Evolutionary conservation across 208 protist genomes (phyloP).

Genomic region (Leishmania braziliensis): DNA sequence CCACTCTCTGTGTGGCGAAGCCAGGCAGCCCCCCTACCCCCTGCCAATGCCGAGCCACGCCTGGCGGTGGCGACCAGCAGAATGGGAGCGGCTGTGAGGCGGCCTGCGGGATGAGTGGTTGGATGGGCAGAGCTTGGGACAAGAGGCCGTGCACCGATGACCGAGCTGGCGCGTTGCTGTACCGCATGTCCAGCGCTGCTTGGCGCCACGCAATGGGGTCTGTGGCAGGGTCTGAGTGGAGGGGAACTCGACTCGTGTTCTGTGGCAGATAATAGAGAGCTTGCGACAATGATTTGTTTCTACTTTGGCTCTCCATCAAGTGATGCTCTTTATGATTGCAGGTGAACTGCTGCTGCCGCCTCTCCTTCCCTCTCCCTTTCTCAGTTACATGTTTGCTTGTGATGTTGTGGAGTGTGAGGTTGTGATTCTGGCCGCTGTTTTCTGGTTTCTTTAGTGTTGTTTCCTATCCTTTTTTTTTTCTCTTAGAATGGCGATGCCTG

Average conservation of each 20-base stretch:
- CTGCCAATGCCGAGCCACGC: neutral
- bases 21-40: neutral
- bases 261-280: neutral
- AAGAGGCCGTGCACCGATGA: neutral
- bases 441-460: neutral
- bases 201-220: neutral
- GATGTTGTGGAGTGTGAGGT: neutral
- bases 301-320: neutral
- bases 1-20: neutral
- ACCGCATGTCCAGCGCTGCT: neutral
- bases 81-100: neutral
- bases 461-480: neutral
- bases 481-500: neutral
- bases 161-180: neutral
- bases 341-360: neutral
- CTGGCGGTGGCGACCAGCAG: neutral
- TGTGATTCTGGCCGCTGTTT: neutral
- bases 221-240: neutral
- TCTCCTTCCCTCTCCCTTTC: neutral
- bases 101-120: too few relatives aligned
- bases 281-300: neutral
- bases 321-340: neutral
- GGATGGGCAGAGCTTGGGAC: neutral
- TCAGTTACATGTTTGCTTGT: neutral
- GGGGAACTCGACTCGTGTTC: neutral